These are phyloP conservation scores for Stephania japonica DNA, from an alignment of 164 flowering plant genomes.

Conservation along the genomic window DNA sequence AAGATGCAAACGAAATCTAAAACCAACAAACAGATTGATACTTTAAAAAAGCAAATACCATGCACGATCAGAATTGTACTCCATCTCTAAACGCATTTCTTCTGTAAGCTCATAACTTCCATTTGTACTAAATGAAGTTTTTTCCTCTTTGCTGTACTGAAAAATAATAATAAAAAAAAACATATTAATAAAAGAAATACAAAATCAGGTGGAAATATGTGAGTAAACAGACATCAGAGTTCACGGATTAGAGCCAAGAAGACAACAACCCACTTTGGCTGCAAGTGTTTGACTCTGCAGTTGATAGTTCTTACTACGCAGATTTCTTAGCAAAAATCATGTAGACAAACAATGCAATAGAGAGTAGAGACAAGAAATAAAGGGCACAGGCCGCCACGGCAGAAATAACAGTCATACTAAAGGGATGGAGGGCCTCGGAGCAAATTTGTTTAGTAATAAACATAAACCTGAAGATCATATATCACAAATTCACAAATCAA, in stretches of 20 bases:
- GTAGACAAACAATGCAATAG: not conserved
- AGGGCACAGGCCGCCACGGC: no score
- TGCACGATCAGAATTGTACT: constrained; percentile 86
- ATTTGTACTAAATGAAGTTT: constrained; percentile 25
- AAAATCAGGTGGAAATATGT: not conserved
- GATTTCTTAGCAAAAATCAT: not conserved
- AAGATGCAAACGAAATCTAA: not conserved
- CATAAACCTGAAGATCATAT: no score
- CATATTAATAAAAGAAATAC: not conserved
- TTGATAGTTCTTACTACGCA: no score
- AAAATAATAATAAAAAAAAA: not conserved
- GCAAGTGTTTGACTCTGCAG: not conserved
- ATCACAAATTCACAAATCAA: no score
- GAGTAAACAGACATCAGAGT: not conserved
- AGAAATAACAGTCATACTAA: no score
- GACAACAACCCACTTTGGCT: not conserved
- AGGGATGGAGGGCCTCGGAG: no score
- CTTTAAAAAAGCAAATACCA: constrained; percentile 43
- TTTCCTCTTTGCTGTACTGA: constrained; percentile 45
- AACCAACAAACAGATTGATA: not conserved
- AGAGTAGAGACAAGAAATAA: not conserved
- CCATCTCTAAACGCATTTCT: constrained; percentile 85
- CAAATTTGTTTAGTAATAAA: no score
- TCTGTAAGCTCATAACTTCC: constrained; percentile 56
- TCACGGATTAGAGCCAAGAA: not conserved